Percentiles rank a stretch among this genome's conserved stretches.
Conservation (phyloP, 2,329 filamentous ascomycete genomes). For the Periconia sp. region DNA sequence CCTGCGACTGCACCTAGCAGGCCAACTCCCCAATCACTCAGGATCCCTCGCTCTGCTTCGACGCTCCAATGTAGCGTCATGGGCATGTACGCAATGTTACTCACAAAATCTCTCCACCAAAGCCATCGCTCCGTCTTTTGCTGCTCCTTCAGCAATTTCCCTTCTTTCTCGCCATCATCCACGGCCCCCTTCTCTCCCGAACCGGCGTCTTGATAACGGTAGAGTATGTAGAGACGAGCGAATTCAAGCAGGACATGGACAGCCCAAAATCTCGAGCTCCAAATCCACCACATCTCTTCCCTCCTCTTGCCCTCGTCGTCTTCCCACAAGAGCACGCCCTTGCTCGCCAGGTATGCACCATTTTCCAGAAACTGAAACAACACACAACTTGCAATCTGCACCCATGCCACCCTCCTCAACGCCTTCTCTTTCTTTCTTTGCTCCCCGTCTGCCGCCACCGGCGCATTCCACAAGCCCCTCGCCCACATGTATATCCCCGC, state of each 20-base stretch:
- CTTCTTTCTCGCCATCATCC: constrained; percentile 54
- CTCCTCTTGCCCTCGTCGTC: constrained; percentile 54
- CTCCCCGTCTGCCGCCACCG: constrained; percentile 25
- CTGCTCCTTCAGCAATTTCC: constrained; percentile 49
- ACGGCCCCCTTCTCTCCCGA: constrained; percentile 25
- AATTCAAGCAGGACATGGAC: constrained; percentile 79
- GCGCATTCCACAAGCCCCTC: constrained; percentile 47
- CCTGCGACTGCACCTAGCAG: constrained; percentile 61
- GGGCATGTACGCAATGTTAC: constrained; percentile 79
- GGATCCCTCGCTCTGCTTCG: constrained; percentile 62
- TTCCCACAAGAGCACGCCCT: constrained; percentile 69
- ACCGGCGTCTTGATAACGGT: constrained; percentile 42
- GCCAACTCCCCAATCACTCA: constrained; percentile 65
- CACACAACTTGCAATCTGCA: constrained; percentile 71
- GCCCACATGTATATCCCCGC: constrained; percentile 76
- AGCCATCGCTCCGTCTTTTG: constrained; percentile 38
- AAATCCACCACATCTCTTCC: constrained; percentile 67
- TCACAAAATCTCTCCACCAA: constrained; percentile 71
- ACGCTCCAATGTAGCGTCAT: constrained; percentile 84
- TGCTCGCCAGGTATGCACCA: constrained; percentile 74
- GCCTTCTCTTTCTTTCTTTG: constrained; percentile 36
- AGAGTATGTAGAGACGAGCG: constrained; percentile 60
- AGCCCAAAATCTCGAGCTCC: constrained; percentile 82
- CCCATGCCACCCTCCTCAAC: constrained; percentile 61
- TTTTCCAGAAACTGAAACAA: constrained; percentile 85